Base-by-base conservation (phyloP, 306 rosid genomes). In the Sicyos baderoa region DNA sequence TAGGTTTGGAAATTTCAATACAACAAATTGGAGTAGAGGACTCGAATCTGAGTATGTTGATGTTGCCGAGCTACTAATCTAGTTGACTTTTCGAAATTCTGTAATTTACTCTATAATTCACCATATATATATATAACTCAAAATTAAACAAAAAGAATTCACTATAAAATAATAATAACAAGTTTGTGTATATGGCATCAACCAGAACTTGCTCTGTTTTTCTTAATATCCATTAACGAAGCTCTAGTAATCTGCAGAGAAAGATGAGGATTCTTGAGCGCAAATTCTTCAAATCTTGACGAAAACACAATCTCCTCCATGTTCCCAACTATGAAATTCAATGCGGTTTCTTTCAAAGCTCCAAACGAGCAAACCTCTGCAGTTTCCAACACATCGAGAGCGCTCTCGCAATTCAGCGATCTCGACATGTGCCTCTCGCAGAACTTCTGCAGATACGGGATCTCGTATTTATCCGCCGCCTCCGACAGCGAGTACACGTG, bases 381-480 rank as follows among this genome's bases (percentile, higher is more conserved):
- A 45, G 84, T 75, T 77, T 88, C 96, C 5, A 89, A 71, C 10
- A 89, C 79, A 37, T 79, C 84, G 29, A 89, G 83, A 9, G 87
- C 94, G 66, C 76, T 93, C 5, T 79, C 72, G 0, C 73, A 68
- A 18, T 72, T 81, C 27, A 93, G 63, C 3, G 85, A 80, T 68
- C 53, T 54, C 13, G 68, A 60, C 82, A 93, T 76, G 10, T 79
- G 67, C 10, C 81, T 75, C 75, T 93, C 91, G 73, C 97, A 89
- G 1, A 81, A 80, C 73, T 79, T 83, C 69, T 68, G 78, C 40
- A 89, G 72, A 60, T 86, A 88, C 10, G 87, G 64, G 19, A 93
- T 84, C 13, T 72, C 80, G 64, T 93, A 93, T 81, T 93, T 93
- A 15, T 93, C 89, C 6, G 96, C 97, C 14, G 97, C 97, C 5